Percentiles rank a stretch among this genome's conserved stretches.
Evolutionary conservation across 305 asterid genomes (phyloP).

Genomic region (Euphrasia arctica): DNA sequence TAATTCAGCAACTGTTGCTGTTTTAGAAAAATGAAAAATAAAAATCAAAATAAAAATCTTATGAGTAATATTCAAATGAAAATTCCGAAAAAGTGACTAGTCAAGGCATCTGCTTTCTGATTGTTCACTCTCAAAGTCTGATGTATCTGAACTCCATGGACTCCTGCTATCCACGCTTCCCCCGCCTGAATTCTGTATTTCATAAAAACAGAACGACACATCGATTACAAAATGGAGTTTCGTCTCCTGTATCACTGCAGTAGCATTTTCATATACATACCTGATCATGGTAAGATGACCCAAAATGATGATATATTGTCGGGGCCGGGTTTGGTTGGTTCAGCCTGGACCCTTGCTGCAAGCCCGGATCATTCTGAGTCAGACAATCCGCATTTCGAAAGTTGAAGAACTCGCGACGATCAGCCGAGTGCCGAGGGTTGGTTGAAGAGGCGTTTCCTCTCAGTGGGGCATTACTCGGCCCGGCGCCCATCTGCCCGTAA

Average conservation of each 20-base stretch:
- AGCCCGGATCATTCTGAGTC: conserved; percentile 20
- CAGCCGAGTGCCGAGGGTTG: conserved; percentile 19
- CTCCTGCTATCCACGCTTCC: conserved; percentile 28
- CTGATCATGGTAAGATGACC: conserved; percentile 25
- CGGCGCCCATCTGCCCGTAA: conserved; percentile 18
- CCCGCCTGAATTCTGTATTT: conserved; percentile 19
- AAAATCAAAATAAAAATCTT: no score
- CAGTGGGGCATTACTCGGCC: conserved; percentile 9
- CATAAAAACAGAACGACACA: no score
- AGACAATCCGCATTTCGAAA: conserved; percentile 27
- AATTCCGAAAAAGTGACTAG: neutral
- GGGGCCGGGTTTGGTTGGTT: conserved; percentile 16
- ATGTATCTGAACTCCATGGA: conserved; percentile 31
- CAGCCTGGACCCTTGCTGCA: conserved; percentile 12
- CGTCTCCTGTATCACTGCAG: no score
- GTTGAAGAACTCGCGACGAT: conserved; percentile 24
- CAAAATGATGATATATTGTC: conserved; percentile 21
- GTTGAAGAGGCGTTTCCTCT: conserved; percentile 2
- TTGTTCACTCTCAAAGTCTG: conserved; percentile 34
- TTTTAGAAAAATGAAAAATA: no score
- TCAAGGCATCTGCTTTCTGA: conserved; percentile 24
- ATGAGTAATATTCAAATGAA: neutral
- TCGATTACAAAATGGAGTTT: no score
- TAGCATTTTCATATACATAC: conserved; percentile 12
- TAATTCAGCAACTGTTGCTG: no score